Percentiles rank a stretch among this genome's conserved stretches.
Conservation (phyloP, 768 basidiomycete species). For the Boletus huronensis region DNA sequence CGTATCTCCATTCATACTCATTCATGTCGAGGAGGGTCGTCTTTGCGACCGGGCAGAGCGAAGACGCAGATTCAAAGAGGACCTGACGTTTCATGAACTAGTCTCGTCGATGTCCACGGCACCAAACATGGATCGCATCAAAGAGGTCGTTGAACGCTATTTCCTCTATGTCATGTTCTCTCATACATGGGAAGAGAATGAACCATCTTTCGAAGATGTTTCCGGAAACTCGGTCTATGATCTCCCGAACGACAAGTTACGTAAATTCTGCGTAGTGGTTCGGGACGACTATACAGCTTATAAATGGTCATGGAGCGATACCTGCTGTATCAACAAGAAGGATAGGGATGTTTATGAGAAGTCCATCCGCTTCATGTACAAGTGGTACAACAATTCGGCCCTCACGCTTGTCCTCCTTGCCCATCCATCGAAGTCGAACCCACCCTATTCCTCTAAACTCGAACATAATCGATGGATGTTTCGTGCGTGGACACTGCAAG, state of each 20-base stretch:
- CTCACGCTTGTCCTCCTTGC: constrained; percentile 14
- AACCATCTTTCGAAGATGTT: constrained; percentile 9
- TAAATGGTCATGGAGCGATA: constrained; percentile 13
- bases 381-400: constrained; percentile 11
- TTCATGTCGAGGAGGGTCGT: constrained; percentile 3
- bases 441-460: neutral
- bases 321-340: constrained; percentile 9
- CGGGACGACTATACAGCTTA: neutral
- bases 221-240: neutral
- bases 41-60: neutral
- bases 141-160: neutral
- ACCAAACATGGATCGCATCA: neutral
- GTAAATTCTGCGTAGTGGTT: constrained; percentile 6
- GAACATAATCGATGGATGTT: constrained; percentile 14
- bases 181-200: constrained; percentile 12
- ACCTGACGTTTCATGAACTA: neutral
- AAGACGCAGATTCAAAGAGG: neutral
- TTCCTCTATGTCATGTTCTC: constrained; percentile 20
- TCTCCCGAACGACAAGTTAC: constrained; percentile 6
- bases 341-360: neutral
- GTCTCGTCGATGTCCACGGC: constrained; percentile 3
- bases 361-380: constrained; percentile 14
- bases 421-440: neutral
- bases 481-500: constrained; percentile 15
- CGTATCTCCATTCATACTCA: constrained; percentile 8